These are phyloP conservation scores for Didymella exigua DNA, from an alignment of 2,329 filamentous ascomycete species.

Conservation along the genomic window DNA sequence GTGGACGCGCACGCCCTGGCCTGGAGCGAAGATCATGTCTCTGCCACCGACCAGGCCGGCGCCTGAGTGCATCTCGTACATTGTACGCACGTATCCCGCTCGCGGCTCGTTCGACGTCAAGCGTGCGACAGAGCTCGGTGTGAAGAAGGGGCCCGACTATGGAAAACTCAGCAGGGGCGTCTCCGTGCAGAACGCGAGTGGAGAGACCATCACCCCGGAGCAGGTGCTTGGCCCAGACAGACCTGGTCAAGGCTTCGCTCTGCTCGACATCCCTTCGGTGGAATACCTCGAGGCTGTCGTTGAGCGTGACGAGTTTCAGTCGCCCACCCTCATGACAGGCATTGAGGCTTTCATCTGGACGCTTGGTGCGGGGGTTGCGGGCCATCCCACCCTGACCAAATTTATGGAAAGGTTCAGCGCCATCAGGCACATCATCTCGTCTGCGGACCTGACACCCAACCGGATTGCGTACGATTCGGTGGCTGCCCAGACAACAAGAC, in stretches of 20 bases:
- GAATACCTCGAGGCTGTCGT: constrained; percentile 75
- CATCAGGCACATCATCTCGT: constrained; percentile 78
- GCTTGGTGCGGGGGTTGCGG: constrained; percentile 70
- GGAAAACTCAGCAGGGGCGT: constrained; percentile 66
- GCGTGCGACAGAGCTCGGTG: constrained; percentile 68
- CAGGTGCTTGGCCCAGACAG: constrained; percentile 78
- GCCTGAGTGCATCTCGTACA: constrained; percentile 78
- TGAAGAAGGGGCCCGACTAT: constrained; percentile 66
- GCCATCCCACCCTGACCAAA: constrained; percentile 65
- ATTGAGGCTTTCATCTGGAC: constrained; percentile 80
- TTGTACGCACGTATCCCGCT: constrained; percentile 75
- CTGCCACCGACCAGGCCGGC: constrained; percentile 73
- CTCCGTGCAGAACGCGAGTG: constrained; percentile 67
- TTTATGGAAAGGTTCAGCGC: constrained; percentile 70
- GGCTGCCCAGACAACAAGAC: constrained; percentile 68
- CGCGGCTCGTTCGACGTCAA: constrained; percentile 79
- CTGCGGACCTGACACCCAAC: constrained; percentile 75
- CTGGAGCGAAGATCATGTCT: constrained; percentile 65
- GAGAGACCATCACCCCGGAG: constrained; percentile 75
- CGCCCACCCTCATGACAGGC: constrained; percentile 67
- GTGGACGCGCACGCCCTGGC: constrained; percentile 78
- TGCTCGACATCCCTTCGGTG: constrained; percentile 76
- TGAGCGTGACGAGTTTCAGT: constrained; percentile 73
- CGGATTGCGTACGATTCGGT: constrained; percentile 72
- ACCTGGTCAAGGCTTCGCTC: constrained; percentile 73